phyloP scores from a whole-genome alignment of 2,329 filamentous ascomycete genomes.

The Talaromyces sp. region DNA sequence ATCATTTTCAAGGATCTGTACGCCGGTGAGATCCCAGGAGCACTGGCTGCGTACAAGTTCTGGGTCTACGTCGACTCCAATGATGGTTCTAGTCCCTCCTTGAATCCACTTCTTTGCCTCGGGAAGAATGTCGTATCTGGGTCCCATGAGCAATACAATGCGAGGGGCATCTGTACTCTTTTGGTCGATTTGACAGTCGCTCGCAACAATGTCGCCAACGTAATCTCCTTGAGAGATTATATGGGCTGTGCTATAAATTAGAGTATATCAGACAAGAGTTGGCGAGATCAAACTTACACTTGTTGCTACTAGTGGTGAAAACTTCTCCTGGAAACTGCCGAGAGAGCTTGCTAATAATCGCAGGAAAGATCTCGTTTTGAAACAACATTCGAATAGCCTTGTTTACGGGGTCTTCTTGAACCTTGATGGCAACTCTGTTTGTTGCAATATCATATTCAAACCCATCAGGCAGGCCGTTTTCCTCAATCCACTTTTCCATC shows the following conservation, averaged over 20 bases:
- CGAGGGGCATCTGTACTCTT: background rate
- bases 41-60: background rate
- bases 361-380: background rate
- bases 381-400: background rate
- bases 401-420: background rate
- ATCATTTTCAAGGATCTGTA: background rate
- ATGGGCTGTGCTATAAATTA: background rate
- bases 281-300: background rate
- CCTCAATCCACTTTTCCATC: background rate
- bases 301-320: background rate
- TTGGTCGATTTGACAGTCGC: background rate
- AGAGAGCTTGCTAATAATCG: background rate
- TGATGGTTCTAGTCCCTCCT: background rate
- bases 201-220: background rate
- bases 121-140: background rate
- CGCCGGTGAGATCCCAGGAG: background rate
- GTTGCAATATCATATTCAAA: background rate
- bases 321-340: background rate
- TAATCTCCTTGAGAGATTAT: background rate
- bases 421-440: background rate
- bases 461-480: background rate
- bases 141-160: background rate
- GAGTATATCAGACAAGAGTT: background rate
- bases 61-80: background rate
- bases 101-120: background rate